Evolutionary conservation across 2,329 filamentous ascomycete genomes (phyloP).

Genomic region (Cryphonectria parasitica): DNA sequence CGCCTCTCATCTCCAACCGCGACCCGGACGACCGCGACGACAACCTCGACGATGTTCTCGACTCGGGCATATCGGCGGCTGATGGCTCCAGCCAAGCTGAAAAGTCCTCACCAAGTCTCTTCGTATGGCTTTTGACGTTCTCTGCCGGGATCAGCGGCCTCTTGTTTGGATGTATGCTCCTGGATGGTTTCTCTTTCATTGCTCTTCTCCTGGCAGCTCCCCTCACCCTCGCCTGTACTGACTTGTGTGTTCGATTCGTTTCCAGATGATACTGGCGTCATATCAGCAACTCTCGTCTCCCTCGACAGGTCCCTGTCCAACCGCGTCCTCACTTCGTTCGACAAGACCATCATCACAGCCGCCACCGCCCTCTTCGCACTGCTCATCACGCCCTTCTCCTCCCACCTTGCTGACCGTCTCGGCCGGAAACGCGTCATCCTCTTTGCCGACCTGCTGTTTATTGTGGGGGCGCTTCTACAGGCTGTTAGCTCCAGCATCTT

Average conservation of each 20-base stretch:
- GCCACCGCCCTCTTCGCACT: slow-evolving; percentile 70
- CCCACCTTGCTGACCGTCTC: slow-evolving; percentile 63
- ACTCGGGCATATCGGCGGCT: slow-evolving; percentile 19
- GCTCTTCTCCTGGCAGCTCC: neutral
- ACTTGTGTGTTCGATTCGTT: slow-evolving; percentile 23
- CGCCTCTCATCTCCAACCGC: slow-evolving; percentile 43
- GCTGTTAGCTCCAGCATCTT: slow-evolving; percentile 60
- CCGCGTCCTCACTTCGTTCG: slow-evolving; percentile 61
- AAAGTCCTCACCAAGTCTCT: slow-evolving; percentile 46
- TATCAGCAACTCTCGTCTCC: slow-evolving; percentile 69
- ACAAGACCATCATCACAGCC: slow-evolving; percentile 74
- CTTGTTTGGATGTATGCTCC: slow-evolving; percentile 64
- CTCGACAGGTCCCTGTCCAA: slow-evolving; percentile 62
- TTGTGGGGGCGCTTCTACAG: slow-evolving; percentile 69
- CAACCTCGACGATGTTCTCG: slow-evolving; percentile 37
- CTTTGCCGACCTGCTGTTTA: slow-evolving; percentile 68
- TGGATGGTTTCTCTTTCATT: neutral
- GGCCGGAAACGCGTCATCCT: slow-evolving; percentile 68
- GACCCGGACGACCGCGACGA: slow-evolving; percentile 32
- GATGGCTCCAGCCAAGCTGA: slow-evolving; percentile 24
- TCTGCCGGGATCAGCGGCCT: slow-evolving; percentile 70
- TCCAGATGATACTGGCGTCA: slow-evolving; percentile 68
- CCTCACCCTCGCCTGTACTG: neutral
- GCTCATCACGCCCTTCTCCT: slow-evolving; percentile 65
- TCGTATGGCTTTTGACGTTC: slow-evolving; percentile 65